phyloP scores from a whole-genome alignment of 2,329 filamentous ascomycete species.

The Exophiala sp. region DNA sequence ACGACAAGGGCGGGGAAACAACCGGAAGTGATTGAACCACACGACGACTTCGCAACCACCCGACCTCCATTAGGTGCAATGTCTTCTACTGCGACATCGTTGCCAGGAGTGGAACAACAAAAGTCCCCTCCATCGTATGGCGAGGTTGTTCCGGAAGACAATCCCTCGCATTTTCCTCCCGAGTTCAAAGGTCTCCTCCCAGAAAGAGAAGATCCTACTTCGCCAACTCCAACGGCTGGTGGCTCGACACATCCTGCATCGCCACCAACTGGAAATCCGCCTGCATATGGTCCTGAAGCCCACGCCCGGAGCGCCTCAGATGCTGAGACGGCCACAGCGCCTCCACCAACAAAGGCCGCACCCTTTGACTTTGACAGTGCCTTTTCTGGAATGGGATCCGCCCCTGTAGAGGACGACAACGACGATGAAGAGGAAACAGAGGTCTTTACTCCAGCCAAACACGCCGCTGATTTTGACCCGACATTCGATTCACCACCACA shows the following conservation, averaged over 20 bases:
- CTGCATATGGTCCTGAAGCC: constrained; percentile 28
- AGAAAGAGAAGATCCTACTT: constrained; percentile 39
- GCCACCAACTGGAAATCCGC: constrained; percentile 14
- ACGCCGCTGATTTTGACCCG: constrained; percentile 43
- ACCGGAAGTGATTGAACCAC: constrained; percentile 30
- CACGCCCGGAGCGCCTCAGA: constrained; percentile 28
- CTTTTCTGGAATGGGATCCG: constrained; percentile 43
- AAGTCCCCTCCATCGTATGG: constrained; percentile 51
- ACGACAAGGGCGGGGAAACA: constrained; percentile 35
- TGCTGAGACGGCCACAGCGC: constrained; percentile 25
- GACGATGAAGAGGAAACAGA: constrained; percentile 52
- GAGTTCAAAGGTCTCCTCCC: constrained; percentile 42
- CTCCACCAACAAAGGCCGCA: constrained; percentile 33
- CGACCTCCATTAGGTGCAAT: constrained; percentile 38
- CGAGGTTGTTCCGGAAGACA: constrained; percentile 24
- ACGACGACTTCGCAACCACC: constrained; percentile 22
- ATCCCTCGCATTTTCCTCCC: constrained; percentile 39
- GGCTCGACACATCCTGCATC: constrained; percentile 26
- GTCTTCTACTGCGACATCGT: constrained; percentile 34
- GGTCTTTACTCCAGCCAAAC: constrained; percentile 46
- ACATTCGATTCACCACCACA: constrained; percentile 43
- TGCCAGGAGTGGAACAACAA: constrained; percentile 50
- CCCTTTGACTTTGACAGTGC: constrained; percentile 46
- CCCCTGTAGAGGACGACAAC: constrained; percentile 44
- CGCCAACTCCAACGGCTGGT: constrained; percentile 35